Conservation (phyloP, 2,329 filamentous ascomycete species). For the Fusarium pininemorale region DNA sequence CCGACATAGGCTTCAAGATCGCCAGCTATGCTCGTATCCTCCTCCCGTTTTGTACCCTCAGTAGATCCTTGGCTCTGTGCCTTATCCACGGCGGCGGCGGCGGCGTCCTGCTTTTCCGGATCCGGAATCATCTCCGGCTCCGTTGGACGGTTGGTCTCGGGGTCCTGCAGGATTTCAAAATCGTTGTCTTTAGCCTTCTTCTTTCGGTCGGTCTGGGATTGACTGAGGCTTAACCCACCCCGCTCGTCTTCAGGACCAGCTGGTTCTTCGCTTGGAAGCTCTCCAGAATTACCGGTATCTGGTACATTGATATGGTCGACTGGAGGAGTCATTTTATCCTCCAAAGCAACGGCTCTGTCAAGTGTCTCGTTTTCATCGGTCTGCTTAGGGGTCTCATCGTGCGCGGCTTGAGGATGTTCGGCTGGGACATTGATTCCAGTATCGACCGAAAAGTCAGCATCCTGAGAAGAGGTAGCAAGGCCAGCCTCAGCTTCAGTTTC, state of each 20-base stretch:
- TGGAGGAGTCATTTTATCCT: conserved; percentile 13
- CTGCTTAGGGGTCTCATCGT: conserved; percentile 25
- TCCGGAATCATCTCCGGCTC: conserved; percentile 38
- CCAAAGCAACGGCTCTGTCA: not conserved
- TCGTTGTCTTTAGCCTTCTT: conserved; percentile 47
- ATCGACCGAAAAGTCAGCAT: conserved; percentile 14
- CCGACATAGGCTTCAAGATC: conserved; percentile 29
- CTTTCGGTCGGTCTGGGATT: conserved; percentile 47
- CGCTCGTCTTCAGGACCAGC: conserved; percentile 44
- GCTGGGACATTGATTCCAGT: conserved; percentile 14
- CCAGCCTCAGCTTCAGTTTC: conserved; percentile 31
- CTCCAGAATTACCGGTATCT: conserved; percentile 32
- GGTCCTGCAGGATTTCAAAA: conserved; percentile 43
- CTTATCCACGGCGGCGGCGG: conserved; percentile 37
- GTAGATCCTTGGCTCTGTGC: conserved; percentile 28
- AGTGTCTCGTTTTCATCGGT: conserved; percentile 26
- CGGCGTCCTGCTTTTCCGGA: conserved; percentile 41
- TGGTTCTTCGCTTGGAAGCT: conserved; percentile 37
- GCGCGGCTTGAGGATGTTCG: conserved; percentile 13
- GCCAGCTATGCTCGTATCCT: conserved; percentile 28
- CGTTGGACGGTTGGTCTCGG: conserved; percentile 37
- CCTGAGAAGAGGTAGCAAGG: conserved; percentile 21
- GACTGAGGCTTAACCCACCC: conserved; percentile 43
- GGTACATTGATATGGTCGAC: conserved; percentile 21
- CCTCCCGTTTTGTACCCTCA: conserved; percentile 25